Evolutionary conservation across 2,329 filamentous ascomycete genomes (phyloP).

Genomic region (Dactylellina parvicollis): DNA sequence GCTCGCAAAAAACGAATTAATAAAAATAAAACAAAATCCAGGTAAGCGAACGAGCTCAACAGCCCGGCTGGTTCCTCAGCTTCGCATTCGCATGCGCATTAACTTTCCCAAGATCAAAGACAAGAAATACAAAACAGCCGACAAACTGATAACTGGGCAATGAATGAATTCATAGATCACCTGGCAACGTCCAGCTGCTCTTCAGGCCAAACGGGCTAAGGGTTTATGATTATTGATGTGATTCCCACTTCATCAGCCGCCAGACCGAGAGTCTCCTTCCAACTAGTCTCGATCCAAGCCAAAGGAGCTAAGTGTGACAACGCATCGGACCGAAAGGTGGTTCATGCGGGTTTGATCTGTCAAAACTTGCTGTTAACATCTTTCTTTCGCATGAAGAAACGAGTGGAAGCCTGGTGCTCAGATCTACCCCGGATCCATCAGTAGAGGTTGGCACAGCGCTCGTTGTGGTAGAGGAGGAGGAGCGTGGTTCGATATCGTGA

Average conservation of each 20-base stretch:
- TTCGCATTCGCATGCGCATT: constrained; percentile 21
- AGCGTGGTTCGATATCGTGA: constrained; percentile 3
- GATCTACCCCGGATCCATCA: constrained; percentile 8
- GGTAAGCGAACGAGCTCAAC: constrained; percentile 13
- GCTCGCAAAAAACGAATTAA: neutral
- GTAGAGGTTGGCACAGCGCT: constrained; percentile 1
- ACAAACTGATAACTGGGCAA: constrained; percentile 16
- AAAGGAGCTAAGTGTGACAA: constrained; percentile 36
- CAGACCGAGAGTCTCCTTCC: neutral
- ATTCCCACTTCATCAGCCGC: constrained; percentile 13
- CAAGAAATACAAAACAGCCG: neutral
- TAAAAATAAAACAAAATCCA: neutral
- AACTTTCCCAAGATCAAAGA: constrained; percentile 42
- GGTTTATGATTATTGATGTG: too few relatives aligned
- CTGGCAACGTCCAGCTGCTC: constrained; percentile 36
- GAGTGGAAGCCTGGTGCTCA: constrained; percentile 25
- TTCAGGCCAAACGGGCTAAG: constrained; percentile 29
- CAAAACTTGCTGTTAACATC: constrained; percentile 28
- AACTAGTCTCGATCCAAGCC: constrained; percentile 8
- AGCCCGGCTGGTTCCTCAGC: constrained; percentile 17
- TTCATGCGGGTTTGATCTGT: constrained; percentile 50
- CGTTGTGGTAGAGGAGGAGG: neutral
- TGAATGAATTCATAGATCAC: constrained; percentile 42
- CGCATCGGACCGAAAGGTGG: constrained; percentile 35
- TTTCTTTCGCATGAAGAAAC: neutral